Base-by-base conservation (phyloP, 2,329 filamentous ascomycete genomes). In the Exophiala phaeomuriformis region DNA sequence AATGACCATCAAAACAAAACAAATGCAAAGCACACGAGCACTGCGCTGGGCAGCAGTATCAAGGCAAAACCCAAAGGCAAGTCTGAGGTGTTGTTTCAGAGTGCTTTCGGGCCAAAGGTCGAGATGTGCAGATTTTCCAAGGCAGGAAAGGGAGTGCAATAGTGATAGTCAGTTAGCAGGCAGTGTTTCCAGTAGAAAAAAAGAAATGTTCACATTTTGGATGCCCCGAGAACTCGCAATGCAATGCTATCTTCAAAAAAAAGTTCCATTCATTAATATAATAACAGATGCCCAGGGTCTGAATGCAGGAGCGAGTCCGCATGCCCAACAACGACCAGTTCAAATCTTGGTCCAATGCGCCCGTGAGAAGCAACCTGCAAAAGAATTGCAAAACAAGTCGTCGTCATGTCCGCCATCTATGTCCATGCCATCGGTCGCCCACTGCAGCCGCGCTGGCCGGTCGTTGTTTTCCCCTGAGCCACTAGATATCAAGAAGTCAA, bases 241-340 rank as follows among this genome's bases (percentile, higher is more conserved):
- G 40, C 53, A 55, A 55, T 55, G 53, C 53, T 55, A 55, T 47
- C 48, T 49, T 51, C 49, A 55, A 52, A 55, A 55, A 55, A 51
- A 46, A 51, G 27, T 12, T 47, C 49, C 48, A 43, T 55, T 55
- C 49, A 55, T 55, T 52, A 52, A 55, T 30, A 47, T 48, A 52
- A 43, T 37, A 48, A 39, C 51, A 36, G 53, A 42, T 36, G 41
- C 53, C 51, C 57, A 56, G 51, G 53, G 40, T 52, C 48, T 42
- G 55, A 31, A 47, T 42, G 47, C 40, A 53, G 49, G 49, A 39
- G 36, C 42, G 40, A 37, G 30, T 45, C 49, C 45, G 52, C 52
- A 53, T 47, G 10, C 40, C 45, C 36, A 42, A 53, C 47, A 49
- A 51, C 52, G 49, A 49, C 52, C 37, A 58, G 45, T 45, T 28